Evolutionary conservation across 768 basidiomycete genomes (phyloP), one percentile per base, ranked within the genome.

Genomic region (Daedaleopsis nitida): DNA sequence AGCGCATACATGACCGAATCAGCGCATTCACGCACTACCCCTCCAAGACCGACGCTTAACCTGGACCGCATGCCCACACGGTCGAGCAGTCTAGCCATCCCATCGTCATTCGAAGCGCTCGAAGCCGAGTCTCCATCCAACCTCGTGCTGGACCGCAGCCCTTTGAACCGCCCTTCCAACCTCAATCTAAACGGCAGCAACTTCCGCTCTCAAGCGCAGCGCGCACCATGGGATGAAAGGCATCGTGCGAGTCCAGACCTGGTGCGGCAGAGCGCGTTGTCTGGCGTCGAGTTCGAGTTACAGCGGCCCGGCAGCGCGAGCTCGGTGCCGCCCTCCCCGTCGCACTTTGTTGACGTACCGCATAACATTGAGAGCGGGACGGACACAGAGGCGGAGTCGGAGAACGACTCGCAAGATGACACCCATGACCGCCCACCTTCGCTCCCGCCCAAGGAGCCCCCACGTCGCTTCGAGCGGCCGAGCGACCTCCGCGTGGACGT

Each of bases 361-460:
- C 85, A 82, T 52, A 78, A 84, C 13, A 78, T 91, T 17, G 90
- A 91, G 74, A 90, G 88, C 66, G 88, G 85, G 14, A 88, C 86
- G 3, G 89, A 91, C 63, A 87, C 85, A 0, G 89, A 91, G 48
- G 77, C 79, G 0, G 88, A 89, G 61, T 71, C 76, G 19, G 76
- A 70, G 34, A 71, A 70, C 55, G 60, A 24, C 23, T 23, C 47
- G 21, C 19, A 21, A 44, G 55, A 48, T 39, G 35, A 34, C 24
- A 54, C 51, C 38, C 35, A 34, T 23, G 60, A 65, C 37, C 47
- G 52, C 10, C 66, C 65, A 35, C 66, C 57, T 56, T 64, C 62
- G 24, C 59, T 57, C 8, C 70, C 70, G 4, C 72, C 74, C 13
- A 67, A 67, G 27, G 64, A 56, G 43, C 35, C 23, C 27, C 53